Percentiles rank a stretch among this genome's conserved stretches.
phyloP scores from a whole-genome alignment of 768 basidiomycete species.

The Tephrocybe sp. region DNA sequence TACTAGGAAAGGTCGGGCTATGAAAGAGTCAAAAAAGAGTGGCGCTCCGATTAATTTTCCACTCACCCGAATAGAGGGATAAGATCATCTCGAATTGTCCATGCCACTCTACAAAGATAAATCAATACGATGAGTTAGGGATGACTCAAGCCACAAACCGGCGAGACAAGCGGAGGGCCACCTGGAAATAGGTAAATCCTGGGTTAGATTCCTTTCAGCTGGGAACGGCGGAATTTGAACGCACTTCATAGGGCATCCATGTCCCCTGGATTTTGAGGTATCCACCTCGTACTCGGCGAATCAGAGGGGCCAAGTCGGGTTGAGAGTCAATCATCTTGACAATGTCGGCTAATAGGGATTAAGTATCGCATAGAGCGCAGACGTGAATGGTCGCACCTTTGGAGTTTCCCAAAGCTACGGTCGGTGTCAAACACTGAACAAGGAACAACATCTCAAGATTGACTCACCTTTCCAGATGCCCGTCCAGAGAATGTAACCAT shows the following conservation, averaged over 20 bases:
- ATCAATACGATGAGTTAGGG: constrained; percentile 8
- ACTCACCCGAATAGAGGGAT: constrained; percentile 84
- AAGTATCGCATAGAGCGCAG: constrained; percentile 10
- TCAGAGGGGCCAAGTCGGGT: constrained; percentile 78
- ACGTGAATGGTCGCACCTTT: constrained; percentile 53
- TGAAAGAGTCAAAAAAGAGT: constrained; percentile 1
- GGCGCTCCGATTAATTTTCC: neutral
- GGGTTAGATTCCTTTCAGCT: neutral
- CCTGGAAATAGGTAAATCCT: constrained; percentile 36
- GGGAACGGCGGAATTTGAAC: constrained; percentile 17
- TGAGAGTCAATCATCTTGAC: constrained; percentile 92
- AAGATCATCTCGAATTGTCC: constrained; percentile 83
- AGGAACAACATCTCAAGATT: neutral
- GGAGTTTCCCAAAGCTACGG: constrained; percentile 82
- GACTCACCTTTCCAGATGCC: constrained; percentile 90
- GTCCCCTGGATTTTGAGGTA: constrained; percentile 92
- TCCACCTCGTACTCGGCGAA: constrained; percentile 82
- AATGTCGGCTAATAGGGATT: constrained; percentile 65
- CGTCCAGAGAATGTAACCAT: constrained; percentile 90
- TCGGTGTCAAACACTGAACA: neutral
- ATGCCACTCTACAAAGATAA: constrained; percentile 64
- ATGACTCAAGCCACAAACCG: constrained; percentile 48
- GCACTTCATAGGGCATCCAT: constrained; percentile 90
- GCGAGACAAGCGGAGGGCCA: constrained; percentile 75
- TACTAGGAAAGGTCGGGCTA: constrained; percentile 76